These are phyloP conservation scores for Cryptococcus deneoformans DNA, from an alignment of 1,284 basidiomycete genomes.

Conservation along the genomic window DNA sequence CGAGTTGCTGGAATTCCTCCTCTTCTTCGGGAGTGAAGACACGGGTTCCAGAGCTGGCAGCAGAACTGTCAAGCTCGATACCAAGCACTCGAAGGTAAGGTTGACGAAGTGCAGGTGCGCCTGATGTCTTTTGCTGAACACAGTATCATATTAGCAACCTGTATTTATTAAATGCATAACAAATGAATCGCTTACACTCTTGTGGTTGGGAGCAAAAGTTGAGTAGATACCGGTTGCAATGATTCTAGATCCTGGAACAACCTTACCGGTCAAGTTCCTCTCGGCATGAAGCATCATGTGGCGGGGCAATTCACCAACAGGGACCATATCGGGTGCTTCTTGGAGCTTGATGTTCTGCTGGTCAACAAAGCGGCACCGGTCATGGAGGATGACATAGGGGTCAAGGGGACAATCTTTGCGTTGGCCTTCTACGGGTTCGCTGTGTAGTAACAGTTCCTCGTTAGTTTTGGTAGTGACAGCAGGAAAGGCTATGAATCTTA, in stretches of 20 bases:
- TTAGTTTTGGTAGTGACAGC: too few relatives aligned
- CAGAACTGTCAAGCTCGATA: constrained; percentile 72
- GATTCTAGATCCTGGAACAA: constrained; percentile 91
- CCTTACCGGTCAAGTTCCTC: constrained; percentile 77
- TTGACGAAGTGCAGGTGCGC: constrained; percentile 80
- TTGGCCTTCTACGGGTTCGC: constrained; percentile 60
- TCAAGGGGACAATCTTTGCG: constrained; percentile 93
- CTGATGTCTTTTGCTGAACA: constrained; percentile 61
- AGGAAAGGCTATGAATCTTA: constrained; percentile 30
- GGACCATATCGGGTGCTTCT: constrained; percentile 99
- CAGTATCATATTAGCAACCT: constrained; percentile 15
- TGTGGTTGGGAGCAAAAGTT: constrained; percentile 77
- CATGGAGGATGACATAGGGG: constrained; percentile 94
- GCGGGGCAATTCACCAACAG: constrained; percentile 94
- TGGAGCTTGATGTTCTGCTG: constrained; percentile 97
- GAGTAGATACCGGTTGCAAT: constrained; percentile 97
- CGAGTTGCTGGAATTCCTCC: constrained; percentile 87
- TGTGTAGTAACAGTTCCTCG: neutral
- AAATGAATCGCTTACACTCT: constrained; percentile 60
- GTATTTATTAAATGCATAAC: too few relatives aligned
- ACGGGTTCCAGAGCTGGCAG: constrained; percentile 59
- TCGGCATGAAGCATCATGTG: constrained; percentile 95
- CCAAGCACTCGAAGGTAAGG: constrained; percentile 94
- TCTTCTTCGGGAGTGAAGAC: constrained; percentile 94
- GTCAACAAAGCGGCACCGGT: constrained; percentile 91